Evolutionary conservation across 2,329 filamentous ascomycete species (phyloP).

Genomic region (Alternaria atra): DNA sequence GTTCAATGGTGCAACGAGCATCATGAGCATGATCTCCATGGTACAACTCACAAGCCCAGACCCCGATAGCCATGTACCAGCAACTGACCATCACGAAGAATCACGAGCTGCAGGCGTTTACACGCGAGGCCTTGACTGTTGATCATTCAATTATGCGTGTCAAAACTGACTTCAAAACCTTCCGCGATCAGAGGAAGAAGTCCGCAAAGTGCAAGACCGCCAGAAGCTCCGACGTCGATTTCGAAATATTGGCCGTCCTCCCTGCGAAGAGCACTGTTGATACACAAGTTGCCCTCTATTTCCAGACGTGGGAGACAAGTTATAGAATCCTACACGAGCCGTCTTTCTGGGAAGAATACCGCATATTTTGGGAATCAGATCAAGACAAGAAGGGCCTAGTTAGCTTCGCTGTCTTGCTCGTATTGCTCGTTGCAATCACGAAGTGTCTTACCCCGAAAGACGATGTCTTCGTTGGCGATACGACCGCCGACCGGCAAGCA

Average conservation of each 20-base stretch:
- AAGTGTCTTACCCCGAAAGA: constrained; percentile 47
- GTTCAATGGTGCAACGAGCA: constrained; percentile 55
- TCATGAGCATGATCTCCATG: constrained; percentile 47
- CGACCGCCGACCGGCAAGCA: constrained; percentile 52
- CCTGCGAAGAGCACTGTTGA: constrained; percentile 53
- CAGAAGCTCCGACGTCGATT: constrained; percentile 32
- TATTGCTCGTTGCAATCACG: constrained; percentile 52
- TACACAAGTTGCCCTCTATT: constrained; percentile 57
- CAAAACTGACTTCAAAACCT: constrained; percentile 46
- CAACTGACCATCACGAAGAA: constrained; percentile 37
- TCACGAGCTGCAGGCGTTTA: constrained; percentile 48
- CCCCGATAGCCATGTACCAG: not conserved
- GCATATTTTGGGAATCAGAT: constrained; percentile 55
- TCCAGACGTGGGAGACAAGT: constrained; percentile 60
- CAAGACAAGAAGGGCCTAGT: constrained; percentile 33
- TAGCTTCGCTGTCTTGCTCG: constrained; percentile 52
- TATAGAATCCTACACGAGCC: constrained; percentile 64
- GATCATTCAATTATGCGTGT: constrained; percentile 43
- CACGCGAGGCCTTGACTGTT: constrained; percentile 39
- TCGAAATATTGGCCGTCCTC: constrained; percentile 49
- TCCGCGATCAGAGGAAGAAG: constrained; percentile 42
- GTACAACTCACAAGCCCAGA: constrained; percentile 27
- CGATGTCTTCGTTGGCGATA: constrained; percentile 55
- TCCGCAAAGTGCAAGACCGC: constrained; percentile 31
- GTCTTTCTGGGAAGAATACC: constrained; percentile 62